A percentile compares a stretch with the other conserved stretches of the same genome.
Evolutionary conservation across 129 eudicot species (phyloP).

Genomic region (Lonicera japonica): DNA sequence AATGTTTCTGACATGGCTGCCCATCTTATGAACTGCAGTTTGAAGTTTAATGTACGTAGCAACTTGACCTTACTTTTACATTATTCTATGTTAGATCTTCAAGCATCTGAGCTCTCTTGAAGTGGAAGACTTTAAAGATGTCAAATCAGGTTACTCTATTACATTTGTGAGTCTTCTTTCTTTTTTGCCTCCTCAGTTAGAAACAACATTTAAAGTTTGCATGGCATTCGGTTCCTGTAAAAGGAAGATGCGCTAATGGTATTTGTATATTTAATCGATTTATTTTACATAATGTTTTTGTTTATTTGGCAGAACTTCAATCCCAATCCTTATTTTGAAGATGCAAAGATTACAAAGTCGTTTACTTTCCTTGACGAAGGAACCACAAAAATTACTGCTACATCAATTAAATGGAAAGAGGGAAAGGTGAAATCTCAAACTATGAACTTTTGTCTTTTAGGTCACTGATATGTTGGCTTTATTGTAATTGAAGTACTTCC

Average conservation of each 20-base stretch:
- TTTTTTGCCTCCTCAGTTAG: not conserved
- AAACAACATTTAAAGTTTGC: not conserved
- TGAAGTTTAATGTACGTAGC: not conserved
- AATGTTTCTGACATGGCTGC: too few species aligned
- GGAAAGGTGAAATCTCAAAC: conserved; percentile 53
- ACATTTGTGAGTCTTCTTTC: conserved; percentile 59
- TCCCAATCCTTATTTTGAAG: conserved; percentile 79
- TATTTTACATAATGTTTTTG: not conserved
- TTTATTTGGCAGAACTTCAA: conserved; percentile 54
- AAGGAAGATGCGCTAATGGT: not conserved
- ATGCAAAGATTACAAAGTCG: conserved; percentile 72
- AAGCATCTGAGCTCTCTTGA: conserved; percentile 76
- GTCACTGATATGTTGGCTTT: not conserved
- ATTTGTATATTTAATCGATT: too few species aligned
- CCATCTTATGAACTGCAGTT: too few species aligned
- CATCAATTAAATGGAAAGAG: conserved; percentile 88
- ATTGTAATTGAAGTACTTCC: not conserved
- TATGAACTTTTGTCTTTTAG: not conserved
- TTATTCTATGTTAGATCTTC: conserved; percentile 53
- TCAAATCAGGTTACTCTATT: conserved; percentile 88
- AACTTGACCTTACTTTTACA: not conserved
- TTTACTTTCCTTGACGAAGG: conserved; percentile 78
- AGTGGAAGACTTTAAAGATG: conserved; percentile 85
- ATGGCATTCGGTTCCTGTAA: not conserved
- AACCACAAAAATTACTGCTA: conserved; percentile 63